Evolutionary conservation across 768 basidiomycete species (phyloP).

Genomic region (Mycena galericulata): DNA sequence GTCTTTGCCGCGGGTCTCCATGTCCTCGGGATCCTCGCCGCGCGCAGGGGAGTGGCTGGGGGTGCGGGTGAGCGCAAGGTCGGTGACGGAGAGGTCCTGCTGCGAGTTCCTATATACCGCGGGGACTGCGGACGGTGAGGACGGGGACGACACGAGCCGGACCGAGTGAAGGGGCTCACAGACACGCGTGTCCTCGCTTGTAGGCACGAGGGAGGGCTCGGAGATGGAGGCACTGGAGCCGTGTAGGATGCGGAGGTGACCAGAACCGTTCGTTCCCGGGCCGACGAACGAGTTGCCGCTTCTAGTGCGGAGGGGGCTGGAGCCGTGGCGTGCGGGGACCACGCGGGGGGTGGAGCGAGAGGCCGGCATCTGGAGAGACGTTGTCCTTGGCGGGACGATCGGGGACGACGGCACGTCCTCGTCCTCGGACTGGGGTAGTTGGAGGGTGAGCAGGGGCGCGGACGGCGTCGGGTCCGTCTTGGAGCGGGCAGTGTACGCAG

Average conservation of each 20-base stretch:
- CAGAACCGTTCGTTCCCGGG: slow-evolving; percentile 43
- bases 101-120: slow-evolving; percentile 41
- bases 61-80: slow-evolving; percentile 59
- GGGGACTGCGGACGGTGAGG: slow-evolving; percentile 34
- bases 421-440: slow-evolving; percentile 43
- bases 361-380: slow-evolving; percentile 59
- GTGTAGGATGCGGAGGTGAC: slow-evolving; percentile 71
- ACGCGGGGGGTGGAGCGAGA: slow-evolving; percentile 48
- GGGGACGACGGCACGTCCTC: slow-evolving; percentile 40
- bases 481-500: slow-evolving; percentile 46
- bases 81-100: slow-evolving; percentile 60
- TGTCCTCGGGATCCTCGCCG: slow-evolving; percentile 65
- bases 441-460: slow-evolving; percentile 46
- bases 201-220: slow-evolving; percentile 81
- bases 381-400: slow-evolving; percentile 62
- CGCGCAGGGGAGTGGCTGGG: slow-evolving; percentile 54
- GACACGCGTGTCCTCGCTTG: slow-evolving; percentile 59
- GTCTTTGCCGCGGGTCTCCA: slow-evolving; percentile 75
- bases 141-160: slow-evolving; percentile 28
- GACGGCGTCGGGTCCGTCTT: slow-evolving; percentile 45
- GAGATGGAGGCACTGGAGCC: slow-evolving; percentile 82
- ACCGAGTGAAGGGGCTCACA: slow-evolving; percentile 52
- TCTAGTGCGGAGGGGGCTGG: slow-evolving; percentile 59
- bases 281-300: slow-evolving; percentile 48
- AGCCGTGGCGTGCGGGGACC: slow-evolving; percentile 50